These are phyloP conservation scores for Mycena alexandri DNA, from an alignment of 768 basidiomycete genomes.

Conservation along the genomic window DNA sequence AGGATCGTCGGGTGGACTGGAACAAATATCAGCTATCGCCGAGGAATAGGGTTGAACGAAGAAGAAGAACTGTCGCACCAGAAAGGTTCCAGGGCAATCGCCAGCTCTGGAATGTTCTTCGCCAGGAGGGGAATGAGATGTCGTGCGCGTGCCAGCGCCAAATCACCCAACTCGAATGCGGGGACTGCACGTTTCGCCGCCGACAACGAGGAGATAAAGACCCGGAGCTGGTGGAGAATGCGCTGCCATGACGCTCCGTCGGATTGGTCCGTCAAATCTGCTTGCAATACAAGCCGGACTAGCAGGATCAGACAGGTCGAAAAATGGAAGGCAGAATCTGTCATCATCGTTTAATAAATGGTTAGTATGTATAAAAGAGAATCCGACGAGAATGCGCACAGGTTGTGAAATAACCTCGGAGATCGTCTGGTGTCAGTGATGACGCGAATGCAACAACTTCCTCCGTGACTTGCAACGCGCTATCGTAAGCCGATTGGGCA, in stretches of 20 bases:
- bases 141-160: conserved; percentile 33
- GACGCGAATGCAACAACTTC: conserved; percentile 37
- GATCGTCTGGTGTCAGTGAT: conserved; percentile 34
- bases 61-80: conserved; percentile 18
- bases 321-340: conserved; percentile 39
- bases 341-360: background rate
- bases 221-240: conserved; percentile 33
- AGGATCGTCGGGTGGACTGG: conserved; percentile 16
- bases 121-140: conserved; percentile 38
- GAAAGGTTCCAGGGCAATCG: conserved; percentile 36
- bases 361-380: conserved; percentile 2
- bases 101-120: conserved; percentile 35
- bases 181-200: conserved; percentile 31
- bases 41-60: background rate
- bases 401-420: conserved; percentile 36
- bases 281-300: conserved; percentile 34
- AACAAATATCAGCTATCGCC: conserved; percentile 12
- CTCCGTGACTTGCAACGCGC: conserved; percentile 33
- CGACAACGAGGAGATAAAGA: conserved; percentile 35
- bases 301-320: conserved; percentile 38
- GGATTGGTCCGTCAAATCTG: conserved; percentile 34
- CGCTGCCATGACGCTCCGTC: conserved; percentile 35
- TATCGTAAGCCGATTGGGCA: conserved; percentile 32
- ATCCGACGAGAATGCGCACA: conserved; percentile 17
- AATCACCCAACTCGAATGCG: conserved; percentile 35